A percentile compares a stretch with the other conserved stretches of the same genome.
Evolutionary conservation across 1,284 basidiomycete genomes (phyloP).

Genomic region (Cryptococcus sp.): DNA sequence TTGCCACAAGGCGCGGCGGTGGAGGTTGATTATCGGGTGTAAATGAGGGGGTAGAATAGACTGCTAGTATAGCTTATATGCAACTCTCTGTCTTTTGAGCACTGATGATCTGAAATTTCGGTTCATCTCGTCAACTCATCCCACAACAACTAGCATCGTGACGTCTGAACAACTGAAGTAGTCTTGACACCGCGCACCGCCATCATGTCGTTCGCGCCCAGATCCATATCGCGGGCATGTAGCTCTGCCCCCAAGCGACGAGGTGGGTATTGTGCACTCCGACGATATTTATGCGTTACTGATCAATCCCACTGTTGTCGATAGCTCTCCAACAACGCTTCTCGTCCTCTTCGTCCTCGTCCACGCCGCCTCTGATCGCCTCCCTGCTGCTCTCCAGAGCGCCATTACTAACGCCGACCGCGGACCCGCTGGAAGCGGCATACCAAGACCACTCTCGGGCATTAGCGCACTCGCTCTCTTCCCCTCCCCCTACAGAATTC

Average conservation of each 20-base stretch:
- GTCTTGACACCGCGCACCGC: neutral
- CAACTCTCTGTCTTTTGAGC: neutral
- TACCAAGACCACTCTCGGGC: constrained; percentile 85
- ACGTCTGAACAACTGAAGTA: neutral
- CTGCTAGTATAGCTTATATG: no score
- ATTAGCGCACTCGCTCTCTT: constrained; percentile 80
- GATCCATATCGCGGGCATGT: constrained; percentile 11
- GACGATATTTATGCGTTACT: no score
- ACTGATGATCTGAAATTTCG: constrained; percentile 3
- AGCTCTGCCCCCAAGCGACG: constrained; percentile 6
- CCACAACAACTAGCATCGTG: neutral
- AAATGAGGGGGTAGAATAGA: no score
- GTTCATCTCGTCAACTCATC: neutral
- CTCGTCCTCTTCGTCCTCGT: constrained; percentile 22
- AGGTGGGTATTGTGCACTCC: constrained; percentile 6
- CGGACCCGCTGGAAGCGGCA: constrained; percentile 74
- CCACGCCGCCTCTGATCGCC: constrained; percentile 45
- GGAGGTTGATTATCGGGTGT: no score
- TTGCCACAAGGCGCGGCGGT: no score
- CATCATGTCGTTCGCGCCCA: constrained; percentile 19
- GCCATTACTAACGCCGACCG: constrained; percentile 76
- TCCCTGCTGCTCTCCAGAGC: constrained; percentile 77
- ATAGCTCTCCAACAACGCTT: constrained; percentile 10
- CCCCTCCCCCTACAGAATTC: constrained; percentile 85
- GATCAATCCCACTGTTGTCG: no score